A percentile compares a stretch with the other conserved stretches of the same genome.
Evolutionary conservation across 2,329 filamentous ascomycete genomes (phyloP).

Genomic region (Clonostachys rosea): DNA sequence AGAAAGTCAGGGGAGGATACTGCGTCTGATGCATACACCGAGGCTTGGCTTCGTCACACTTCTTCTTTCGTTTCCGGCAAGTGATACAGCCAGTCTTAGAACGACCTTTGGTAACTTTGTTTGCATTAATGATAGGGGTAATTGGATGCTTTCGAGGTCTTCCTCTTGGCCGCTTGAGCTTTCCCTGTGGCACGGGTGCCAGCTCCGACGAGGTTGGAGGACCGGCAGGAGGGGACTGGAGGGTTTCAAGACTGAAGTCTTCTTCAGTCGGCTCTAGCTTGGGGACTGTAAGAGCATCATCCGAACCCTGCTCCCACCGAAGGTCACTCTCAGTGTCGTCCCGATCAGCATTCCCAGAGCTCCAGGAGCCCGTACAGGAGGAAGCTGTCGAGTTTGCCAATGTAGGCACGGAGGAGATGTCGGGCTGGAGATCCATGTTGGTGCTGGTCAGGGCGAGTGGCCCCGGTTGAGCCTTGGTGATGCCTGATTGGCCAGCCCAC

Average conservation of each 20-base stretch:
- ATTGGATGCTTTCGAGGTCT: conserved; percentile 78
- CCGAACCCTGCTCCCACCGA: conserved; percentile 40
- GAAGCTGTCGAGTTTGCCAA: conserved; percentile 41
- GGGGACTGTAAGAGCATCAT: conserved; percentile 40
- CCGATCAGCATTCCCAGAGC: conserved; percentile 29
- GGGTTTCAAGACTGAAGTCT: conserved; percentile 45
- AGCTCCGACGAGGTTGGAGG: conserved; percentile 9
- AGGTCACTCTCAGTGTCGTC: conserved; percentile 33
- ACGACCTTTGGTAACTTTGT: conserved; percentile 73
- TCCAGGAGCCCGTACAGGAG: conserved; percentile 40
- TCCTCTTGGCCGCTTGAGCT: conserved; percentile 65
- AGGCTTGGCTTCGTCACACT: conserved; percentile 66
- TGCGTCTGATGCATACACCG: conserved; percentile 42
- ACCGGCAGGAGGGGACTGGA: conserved; percentile 34
- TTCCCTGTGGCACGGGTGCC: conserved; percentile 22
- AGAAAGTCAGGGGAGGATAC: conserved; percentile 5
- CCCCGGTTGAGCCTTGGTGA: conserved; percentile 29
- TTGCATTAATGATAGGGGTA: conserved; percentile 47
- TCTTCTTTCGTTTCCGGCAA: conserved; percentile 66
- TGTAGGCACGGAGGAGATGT: conserved; percentile 31
- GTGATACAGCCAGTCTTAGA: conserved; percentile 68
- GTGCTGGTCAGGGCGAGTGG: conserved; percentile 51
- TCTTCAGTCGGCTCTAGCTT: conserved; percentile 56
- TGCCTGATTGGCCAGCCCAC: conserved; percentile 16
- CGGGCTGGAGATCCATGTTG: conserved; percentile 34